Base-by-base conservation (phyloP, 1,139 yeast species). In the Debaryomyces fabryi region DNA sequence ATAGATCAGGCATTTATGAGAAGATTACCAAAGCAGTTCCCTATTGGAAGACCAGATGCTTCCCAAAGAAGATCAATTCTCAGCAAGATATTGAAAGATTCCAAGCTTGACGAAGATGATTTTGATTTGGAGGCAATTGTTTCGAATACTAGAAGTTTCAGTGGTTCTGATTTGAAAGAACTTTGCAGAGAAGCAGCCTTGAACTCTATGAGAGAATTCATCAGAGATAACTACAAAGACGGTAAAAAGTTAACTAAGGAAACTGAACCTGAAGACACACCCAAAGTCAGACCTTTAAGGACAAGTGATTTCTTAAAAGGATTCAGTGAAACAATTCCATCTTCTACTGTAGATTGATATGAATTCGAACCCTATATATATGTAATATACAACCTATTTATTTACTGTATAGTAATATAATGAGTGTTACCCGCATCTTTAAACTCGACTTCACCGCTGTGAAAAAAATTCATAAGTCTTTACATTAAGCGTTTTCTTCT, bases 141-240 rank as follows among this genome's bases (percentile, higher is more conserved):
- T 2, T 62, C 65, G 6, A 68, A 77, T 45, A 88, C 97, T 1
- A 80, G 78, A 13, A 96, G 96, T 1, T 75, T 81, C 63, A 88
- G 96, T 58, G 99, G 99, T 1, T 88, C 96, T 6, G 99, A 93
- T 60, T 76, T 93, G 59, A 85, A 89, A 57, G 99, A 93, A 63
- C 72, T 90, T 47, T 90, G 97, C 63, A 80, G 99, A 51, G 96
- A 90, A 59, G 99, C 99, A 0, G 97, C 96, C 1, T 82, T 92
- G 71, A 79, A 79, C 53, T 91, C 97, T 0, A 92, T 93, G 63
- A 78, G 96, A 57, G 97, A 92, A 63, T 90, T 83, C 62, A 88
- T 92, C 44, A 76, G 82, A 53, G 64, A 62, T 40, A 74, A 75
- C 57, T 68, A 74, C 42, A 69, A 71, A 52, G 70, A 74, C 47